These are phyloP conservation scores for Alternaria viburni DNA, from an alignment of 2,329 filamentous ascomycete genomes.

Conservation along the genomic window DNA sequence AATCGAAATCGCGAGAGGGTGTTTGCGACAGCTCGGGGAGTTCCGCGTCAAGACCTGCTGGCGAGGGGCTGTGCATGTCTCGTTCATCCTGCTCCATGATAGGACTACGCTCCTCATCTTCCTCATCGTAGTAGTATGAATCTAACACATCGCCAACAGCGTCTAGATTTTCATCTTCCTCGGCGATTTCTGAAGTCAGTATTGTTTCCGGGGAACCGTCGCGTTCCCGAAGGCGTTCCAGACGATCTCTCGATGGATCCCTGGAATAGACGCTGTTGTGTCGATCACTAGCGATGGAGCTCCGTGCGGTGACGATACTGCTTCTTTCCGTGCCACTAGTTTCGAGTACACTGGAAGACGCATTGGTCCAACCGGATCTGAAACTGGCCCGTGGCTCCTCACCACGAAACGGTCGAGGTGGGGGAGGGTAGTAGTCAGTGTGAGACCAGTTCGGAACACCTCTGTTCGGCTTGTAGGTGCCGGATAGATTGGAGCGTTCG, in stretches of 20 bases:
- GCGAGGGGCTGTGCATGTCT: slow-evolving; percentile 23
- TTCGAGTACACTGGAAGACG: slow-evolving; percentile 63
- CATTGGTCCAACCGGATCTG: slow-evolving; percentile 65
- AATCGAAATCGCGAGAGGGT: slow-evolving; percentile 35
- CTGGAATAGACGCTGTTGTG: slow-evolving; percentile 54
- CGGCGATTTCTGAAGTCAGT: slow-evolving; percentile 29
- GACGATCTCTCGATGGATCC: slow-evolving; percentile 33
- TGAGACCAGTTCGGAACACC: slow-evolving; percentile 46
- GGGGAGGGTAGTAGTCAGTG: slow-evolving; percentile 39
- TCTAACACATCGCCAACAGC: slow-evolving; percentile 65
- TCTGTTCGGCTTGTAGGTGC: slow-evolving; percentile 45
- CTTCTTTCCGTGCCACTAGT: slow-evolving; percentile 77
- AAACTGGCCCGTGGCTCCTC: slow-evolving; percentile 63
- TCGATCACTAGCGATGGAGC: slow-evolving; percentile 68
- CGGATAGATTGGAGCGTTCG: slow-evolving; percentile 40
- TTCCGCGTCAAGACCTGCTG: slow-evolving; percentile 26
- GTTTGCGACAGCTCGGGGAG: slow-evolving; percentile 34
- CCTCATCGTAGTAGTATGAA: slow-evolving; percentile 64
- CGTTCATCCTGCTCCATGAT: slow-evolving; percentile 12
- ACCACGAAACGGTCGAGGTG: slow-evolving; percentile 35
- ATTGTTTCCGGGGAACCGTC: slow-evolving; percentile 40
- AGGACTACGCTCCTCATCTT: slow-evolving; percentile 35
- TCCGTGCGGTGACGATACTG: slow-evolving; percentile 80
- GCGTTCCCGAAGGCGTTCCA: slow-evolving; percentile 32
- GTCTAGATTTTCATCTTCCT: slow-evolving; percentile 55